Evolutionary conservation across 179 eudicot species (phyloP), one percentile per base, ranked within the genome.

Genomic region (Pouteria campechiana): DNA sequence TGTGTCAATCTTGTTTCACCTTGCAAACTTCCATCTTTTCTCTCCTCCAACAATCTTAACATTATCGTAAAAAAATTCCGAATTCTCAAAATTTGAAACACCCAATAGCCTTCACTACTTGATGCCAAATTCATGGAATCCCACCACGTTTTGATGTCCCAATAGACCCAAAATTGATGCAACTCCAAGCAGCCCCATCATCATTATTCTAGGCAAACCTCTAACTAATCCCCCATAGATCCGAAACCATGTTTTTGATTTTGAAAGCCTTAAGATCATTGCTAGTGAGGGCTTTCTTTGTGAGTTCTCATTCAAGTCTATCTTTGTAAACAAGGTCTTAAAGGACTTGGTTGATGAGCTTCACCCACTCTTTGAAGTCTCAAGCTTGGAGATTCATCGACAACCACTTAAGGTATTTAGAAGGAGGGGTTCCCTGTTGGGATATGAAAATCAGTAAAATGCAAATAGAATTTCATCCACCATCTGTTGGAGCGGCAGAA

Each of bases 161-260:
- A 3, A 88, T 77, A 7, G 73, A 65, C 55, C 25, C 61, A 35
- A 75, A 75, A 50, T 80, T 67, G 40, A 84, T 30, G 73, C 25
- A 60, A 21, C 71, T 55, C 97, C 95, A 84, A 2, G 68, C 92
- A 10, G 12, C 5, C 41, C 61, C 71, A 44, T 88, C 92, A 11
- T 75, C 80, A 30, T 70, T 70, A 48, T 84, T 88, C 97, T 94
- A 84, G 2, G 92, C 94, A 30, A 80, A 84, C 60, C 82, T 63
- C 57, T 70, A 61, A 34, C 87, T 75, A 2, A 83, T 44, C 32
- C 72, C 87, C 13, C 63, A 30, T 67, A 83, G 27, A 19, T 77
- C 83, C 28, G 78, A 52, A 9, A 68, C 83, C 0, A 58, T 29
- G 33, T 42, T 53, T 3, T 42, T 37, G 5, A 69, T 28, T 37